Conservation (phyloP, 805 yeast species). For the Lipomyces oligophaga region DNA sequence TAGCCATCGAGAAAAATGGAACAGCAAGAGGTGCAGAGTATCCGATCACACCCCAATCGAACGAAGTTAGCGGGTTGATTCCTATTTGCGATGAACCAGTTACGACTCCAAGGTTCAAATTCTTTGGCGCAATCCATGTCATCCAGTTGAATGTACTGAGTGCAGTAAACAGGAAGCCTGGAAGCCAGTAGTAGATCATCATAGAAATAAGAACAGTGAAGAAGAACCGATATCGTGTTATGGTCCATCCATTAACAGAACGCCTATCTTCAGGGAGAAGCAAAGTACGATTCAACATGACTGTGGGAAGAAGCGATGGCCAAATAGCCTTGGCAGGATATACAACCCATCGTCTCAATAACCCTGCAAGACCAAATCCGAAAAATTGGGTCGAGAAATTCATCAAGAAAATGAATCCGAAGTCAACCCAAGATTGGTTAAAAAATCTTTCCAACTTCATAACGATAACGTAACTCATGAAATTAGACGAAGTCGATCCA, state of each 20-base stretch:
- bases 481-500: slow-evolving; percentile 31
- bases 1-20: slow-evolving; percentile 17
- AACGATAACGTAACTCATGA: slow-evolving; percentile 47
- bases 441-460: slow-evolving; percentile 14
- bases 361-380: slow-evolving; percentile 66
- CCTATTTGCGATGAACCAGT: slow-evolving; percentile 71
- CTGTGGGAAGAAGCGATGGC: slow-evolving; percentile 62
- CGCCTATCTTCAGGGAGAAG: slow-evolving; percentile 13
- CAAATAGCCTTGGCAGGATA: slow-evolving; percentile 57
- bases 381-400: slow-evolving; percentile 48
- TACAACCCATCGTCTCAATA: slow-evolving; percentile 56
- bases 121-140: slow-evolving; percentile 58
- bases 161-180: slow-evolving; percentile 58
- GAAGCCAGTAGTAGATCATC: slow-evolving; percentile 55
- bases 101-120: slow-evolving; percentile 56
- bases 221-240: slow-evolving; percentile 52
- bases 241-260: slow-evolving; percentile 51
- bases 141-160: slow-evolving; percentile 57
- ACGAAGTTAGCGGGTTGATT: slow-evolving; percentile 57
- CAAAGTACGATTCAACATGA: slow-evolving; percentile 50
- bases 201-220: slow-evolving; percentile 40
- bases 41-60: slow-evolving; percentile 50
- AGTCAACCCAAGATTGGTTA: slow-evolving; percentile 7
- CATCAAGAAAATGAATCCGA: slow-evolving; percentile 16
- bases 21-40: slow-evolving; percentile 14